phyloP scores from a whole-genome alignment of 2,329 filamentous ascomycete species.

The Drechslera avenae region DNA sequence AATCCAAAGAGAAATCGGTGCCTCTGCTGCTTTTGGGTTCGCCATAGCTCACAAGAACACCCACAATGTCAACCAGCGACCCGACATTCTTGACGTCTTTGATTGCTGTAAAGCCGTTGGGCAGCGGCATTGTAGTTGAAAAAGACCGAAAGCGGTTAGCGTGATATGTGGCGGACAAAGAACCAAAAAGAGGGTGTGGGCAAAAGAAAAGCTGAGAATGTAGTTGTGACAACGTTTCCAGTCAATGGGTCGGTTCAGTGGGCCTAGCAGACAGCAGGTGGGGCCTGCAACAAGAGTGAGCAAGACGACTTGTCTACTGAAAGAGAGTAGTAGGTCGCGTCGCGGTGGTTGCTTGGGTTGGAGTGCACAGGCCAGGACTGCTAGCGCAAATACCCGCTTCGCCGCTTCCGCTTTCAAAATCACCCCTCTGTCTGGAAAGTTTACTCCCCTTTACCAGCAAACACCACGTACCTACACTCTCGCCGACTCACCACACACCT shows the following conservation, averaged over 20 bases:
- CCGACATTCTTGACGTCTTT: conserved; percentile 43
- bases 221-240: not conserved
- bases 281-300: not conserved
- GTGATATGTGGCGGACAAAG: conserved; percentile 5
- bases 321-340: not conserved
- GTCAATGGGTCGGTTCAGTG: not conserved
- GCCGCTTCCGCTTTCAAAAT: conserved; percentile 45
- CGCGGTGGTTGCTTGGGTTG: conserved; percentile 21
- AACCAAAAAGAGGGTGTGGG: not conserved
- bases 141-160: conserved; percentile 24
- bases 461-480: conserved; percentile 27
- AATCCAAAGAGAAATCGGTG: conserved; percentile 54
- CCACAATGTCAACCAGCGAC: conserved; percentile 64
- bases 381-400: conserved; percentile 30
- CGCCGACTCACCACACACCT: conserved; percentile 22
- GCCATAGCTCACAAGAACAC: conserved; percentile 71
- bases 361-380: conserved; percentile 20
- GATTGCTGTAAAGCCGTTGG: conserved; percentile 53
- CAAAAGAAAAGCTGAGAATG: not conserved
- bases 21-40: conserved; percentile 55
- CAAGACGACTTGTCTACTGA: not conserved
- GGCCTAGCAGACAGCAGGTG: not conserved
- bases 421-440: conserved; percentile 36
- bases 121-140: conserved; percentile 20
- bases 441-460: conserved; percentile 43